Evolutionary conservation across 495 filamentous ascomycete species (phyloP).

Genomic region (Rostrohypoxylon terebratum): DNA sequence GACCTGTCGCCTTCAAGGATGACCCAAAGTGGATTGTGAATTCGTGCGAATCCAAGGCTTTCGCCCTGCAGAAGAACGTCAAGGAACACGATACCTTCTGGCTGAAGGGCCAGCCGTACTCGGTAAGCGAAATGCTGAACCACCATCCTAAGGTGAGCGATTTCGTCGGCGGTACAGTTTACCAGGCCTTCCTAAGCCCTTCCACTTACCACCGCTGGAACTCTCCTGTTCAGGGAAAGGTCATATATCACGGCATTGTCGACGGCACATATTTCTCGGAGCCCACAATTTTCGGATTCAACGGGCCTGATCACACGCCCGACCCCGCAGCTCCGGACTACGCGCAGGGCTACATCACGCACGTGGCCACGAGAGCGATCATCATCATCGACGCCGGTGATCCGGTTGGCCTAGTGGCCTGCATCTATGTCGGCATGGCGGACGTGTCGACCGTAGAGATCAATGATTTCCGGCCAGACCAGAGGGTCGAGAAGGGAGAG

Average conservation of each 20-base stretch:
- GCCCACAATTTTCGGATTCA: slow-evolving; percentile 59
- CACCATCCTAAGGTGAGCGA: slow-evolving; percentile 32
- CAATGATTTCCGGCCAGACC: not conserved
- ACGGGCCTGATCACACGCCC: slow-evolving; percentile 34
- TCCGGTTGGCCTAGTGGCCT: slow-evolving; percentile 66
- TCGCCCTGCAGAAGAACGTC: slow-evolving; percentile 50
- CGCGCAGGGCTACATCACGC: slow-evolving; percentile 63
- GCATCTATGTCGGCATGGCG: slow-evolving; percentile 68
- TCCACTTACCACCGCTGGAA: slow-evolving; percentile 71
- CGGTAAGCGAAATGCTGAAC: slow-evolving; percentile 62
- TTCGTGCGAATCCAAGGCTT: slow-evolving; percentile 67
- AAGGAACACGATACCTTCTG: slow-evolving; percentile 62
- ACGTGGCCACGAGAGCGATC: slow-evolving; percentile 62
- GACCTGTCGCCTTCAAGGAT: slow-evolving; percentile 60
- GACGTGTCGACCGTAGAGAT: slow-evolving; percentile 70
- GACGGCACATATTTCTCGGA: slow-evolving; percentile 72
- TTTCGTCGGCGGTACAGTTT: slow-evolving; percentile 67
- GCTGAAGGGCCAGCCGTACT: slow-evolving; percentile 69
- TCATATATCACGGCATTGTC: slow-evolving; percentile 59
- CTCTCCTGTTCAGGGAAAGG: slow-evolving; percentile 62
- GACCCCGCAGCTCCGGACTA: slow-evolving; percentile 48
- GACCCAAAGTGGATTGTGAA: slow-evolving; percentile 63
- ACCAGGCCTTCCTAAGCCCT: slow-evolving; percentile 68
- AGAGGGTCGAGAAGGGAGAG: slow-evolving; percentile 65
- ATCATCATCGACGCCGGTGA: slow-evolving; percentile 69